Conservation (phyloP, 192 early-diverging fungal species). For the Irineochytrium annulatum region DNA sequence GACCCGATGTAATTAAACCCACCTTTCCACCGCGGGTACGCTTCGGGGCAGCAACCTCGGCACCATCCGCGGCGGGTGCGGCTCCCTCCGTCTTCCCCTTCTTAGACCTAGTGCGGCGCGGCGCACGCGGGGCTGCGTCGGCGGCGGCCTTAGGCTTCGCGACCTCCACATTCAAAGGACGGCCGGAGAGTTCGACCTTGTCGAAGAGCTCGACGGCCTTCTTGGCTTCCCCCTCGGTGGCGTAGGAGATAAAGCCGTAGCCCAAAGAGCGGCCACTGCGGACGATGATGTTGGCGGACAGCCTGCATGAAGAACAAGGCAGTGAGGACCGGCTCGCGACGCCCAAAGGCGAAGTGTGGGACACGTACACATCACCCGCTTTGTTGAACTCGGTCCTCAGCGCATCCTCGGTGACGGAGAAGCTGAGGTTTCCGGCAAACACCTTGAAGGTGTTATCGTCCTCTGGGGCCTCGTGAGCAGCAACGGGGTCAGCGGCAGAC, state of each 20-base stretch:
- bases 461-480: constrained; percentile 5
- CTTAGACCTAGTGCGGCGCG: constrained; percentile 2
- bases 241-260: constrained; percentile 91
- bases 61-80: constrained; percentile 2
- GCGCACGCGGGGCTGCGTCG: constrained; percentile 29
- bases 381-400: constrained; percentile 71
- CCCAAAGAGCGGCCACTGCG: constrained; percentile 80
- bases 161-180: constrained; percentile 85
- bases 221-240: constrained; percentile 59
- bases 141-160: constrained; percentile 62
- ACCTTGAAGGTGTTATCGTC: constrained; percentile 63
- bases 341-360: no score
- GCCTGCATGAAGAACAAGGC: constrained; percentile 45
- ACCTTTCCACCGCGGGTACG: neutral
- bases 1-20: no score
- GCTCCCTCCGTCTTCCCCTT: constrained; percentile 12
- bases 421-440: constrained; percentile 94
- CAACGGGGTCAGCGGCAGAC: constrained; percentile 1
- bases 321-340: no score
- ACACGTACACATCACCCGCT: constrained; percentile 73
- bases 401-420: constrained; percentile 76
- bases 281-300: constrained; percentile 75
- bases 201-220: constrained; percentile 69
- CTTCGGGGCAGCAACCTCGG: neutral
- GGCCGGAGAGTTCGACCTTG: constrained; percentile 52